Evolutionary conservation across 78 protist genomes (phyloP), one percentile per base, ranked within the genome.

Genomic region (Bigelowiella natans): DNA sequence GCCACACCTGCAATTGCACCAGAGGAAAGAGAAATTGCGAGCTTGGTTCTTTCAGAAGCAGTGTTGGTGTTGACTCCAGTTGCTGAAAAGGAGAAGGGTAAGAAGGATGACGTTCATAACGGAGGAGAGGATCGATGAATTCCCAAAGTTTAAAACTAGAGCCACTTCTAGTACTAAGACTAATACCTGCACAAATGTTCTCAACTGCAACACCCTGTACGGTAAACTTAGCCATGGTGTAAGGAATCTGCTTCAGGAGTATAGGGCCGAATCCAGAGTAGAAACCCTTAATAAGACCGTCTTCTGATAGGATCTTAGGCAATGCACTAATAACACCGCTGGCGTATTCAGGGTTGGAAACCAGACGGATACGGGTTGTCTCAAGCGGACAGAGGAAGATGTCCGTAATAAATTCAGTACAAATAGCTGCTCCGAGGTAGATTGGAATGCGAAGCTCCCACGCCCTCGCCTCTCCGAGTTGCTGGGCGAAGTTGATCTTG

Each of bases 141-240:
- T n/a, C n/a, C n/a, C n/a, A n/a, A n/a, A n/a, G n/a, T n/a, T n/a
- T n/a, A n/a, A n/a, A n/a, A n/a, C n/a, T n/a, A n/a, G n/a, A n/a
- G n/a, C n/a, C n/a, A n/a, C n/a, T n/a, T n/a, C n/a, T n/a, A n/a
- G n/a, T n/a, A n/a, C n/a, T n/a, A n/a, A n/a, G n/a, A n/a, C n/a
- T n/a, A n/a, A n/a, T n/a, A 51, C 7, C 29, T 31, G 0, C 39
- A 39, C 39, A 86, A 73, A 92, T 88, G 30, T 0, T 0, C 90
- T 91, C 93, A 0, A 90, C 93, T 7, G 88, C 83, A 0, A 0
- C 0, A 11, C 93, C 93, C 91, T 92, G 93, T 38, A 92, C 93
- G 2, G 89, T 89, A 89, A 92, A 92, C 93, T 92, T 92, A 64
- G 91, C 91, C 93, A 92, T 92, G 36, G 93, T 92, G 91, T 92